These are phyloP conservation scores for Metschnikowia baotianmanensis DNA, from an alignment of 805 yeast genomes.

Conservation along the genomic window DNA sequence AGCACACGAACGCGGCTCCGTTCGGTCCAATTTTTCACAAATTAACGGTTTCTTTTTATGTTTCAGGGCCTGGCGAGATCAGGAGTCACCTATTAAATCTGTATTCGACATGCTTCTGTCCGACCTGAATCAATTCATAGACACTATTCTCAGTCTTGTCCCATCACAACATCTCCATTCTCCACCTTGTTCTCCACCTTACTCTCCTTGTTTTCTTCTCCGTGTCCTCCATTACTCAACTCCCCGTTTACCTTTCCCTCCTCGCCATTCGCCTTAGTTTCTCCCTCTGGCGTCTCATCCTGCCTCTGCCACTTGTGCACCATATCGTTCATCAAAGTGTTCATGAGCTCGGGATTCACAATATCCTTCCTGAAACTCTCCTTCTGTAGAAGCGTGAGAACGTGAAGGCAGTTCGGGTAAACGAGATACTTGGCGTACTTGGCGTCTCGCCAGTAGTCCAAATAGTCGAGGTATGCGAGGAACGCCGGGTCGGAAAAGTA, in stretches of 20 bases:
- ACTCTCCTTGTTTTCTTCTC: background rate
- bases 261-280: background rate
- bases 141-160: no score
- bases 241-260: background rate
- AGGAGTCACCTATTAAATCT: no score
- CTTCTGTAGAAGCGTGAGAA: slow-evolving; percentile 60
- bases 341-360: slow-evolving; percentile 54
- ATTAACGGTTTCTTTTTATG: no score
- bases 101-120: no score
- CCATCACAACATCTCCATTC: no score
- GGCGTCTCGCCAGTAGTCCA: slow-evolving; percentile 83
- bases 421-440: slow-evolving; percentile 68
- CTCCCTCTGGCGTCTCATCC: slow-evolving; percentile 15
- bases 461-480: slow-evolving; percentile 70
- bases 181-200: background rate
- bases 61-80: no score
- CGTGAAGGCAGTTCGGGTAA: slow-evolving; percentile 85
- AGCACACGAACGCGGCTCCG: no score
- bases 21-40: no score
- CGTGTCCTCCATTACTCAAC: background rate
- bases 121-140: no score
- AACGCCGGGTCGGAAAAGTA: slow-evolving; percentile 71
- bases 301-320: slow-evolving; percentile 62
- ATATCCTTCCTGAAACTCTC: slow-evolving; percentile 55
- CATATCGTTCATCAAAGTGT: slow-evolving; percentile 70